Evolutionary conservation across 768 basidiomycete genomes (phyloP).

Genomic region (Suillus hirtellus): DNA sequence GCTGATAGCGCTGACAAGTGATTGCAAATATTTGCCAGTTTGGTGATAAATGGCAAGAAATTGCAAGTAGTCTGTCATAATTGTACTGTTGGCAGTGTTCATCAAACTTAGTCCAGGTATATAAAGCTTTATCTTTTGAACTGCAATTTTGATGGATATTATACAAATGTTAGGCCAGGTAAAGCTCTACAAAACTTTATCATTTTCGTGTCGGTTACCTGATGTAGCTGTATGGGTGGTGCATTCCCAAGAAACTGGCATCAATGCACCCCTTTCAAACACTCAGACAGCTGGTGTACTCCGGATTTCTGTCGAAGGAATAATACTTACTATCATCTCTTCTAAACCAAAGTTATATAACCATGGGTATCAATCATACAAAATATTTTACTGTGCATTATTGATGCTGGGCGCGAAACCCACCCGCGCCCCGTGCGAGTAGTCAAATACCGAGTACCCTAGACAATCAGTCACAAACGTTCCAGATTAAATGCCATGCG

Average conservation of each 20-base stretch:
- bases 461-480: background rate
- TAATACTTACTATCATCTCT: background rate
- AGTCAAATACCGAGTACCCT: slow-evolving; percentile 68
- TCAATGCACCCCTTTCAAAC: background rate
- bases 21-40: no score
- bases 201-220: no score
- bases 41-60: no score
- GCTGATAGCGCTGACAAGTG: no score
- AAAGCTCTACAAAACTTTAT: no score
- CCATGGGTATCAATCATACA: background rate
- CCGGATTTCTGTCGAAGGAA: background rate
- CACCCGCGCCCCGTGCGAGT: slow-evolving; percentile 50
- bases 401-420: slow-evolving; percentile 61
- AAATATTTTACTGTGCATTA: slow-evolving; percentile 27
- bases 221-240: no score
- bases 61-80: no score
- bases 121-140: no score
- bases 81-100: no score
- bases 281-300: background rate
- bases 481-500: slow-evolving; percentile 7
- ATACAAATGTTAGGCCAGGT: no score
- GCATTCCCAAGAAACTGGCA: background rate
- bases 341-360: background rate
- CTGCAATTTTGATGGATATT: no score
- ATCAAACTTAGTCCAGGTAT: no score